Evolutionary conservation across 2,329 filamentous ascomycete genomes (phyloP).

Genomic region (Lasiodiplodia sp.): DNA sequence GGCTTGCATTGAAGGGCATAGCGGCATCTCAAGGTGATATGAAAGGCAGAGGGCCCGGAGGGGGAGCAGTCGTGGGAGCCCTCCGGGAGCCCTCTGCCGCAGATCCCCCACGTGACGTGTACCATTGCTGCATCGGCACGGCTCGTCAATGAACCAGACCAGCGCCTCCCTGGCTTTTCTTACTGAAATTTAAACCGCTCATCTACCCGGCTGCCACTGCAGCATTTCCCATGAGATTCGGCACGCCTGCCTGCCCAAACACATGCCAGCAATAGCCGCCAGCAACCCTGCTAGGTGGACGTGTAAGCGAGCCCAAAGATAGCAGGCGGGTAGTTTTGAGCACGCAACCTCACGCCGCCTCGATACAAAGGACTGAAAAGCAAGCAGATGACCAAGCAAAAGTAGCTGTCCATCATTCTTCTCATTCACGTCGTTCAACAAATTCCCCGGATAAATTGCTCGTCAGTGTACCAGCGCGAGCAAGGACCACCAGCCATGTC

Average conservation of each 20-base stretch:
- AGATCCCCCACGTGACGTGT: constrained; percentile 29
- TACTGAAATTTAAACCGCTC: background rate
- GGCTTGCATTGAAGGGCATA: constrained; percentile 27
- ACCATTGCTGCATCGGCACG: constrained; percentile 5
- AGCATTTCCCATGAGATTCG: constrained; percentile 12
- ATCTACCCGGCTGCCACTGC: constrained; percentile 10
- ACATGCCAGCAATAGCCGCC: constrained; percentile 20
- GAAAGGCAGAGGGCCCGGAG: constrained; percentile 26
- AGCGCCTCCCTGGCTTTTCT: background rate
- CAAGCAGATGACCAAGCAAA: background rate
- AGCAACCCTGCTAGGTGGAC: constrained; percentile 24
- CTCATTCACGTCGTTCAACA: background rate
- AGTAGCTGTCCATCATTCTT: background rate
- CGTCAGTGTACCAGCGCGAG: constrained; percentile 1
- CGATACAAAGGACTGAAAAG: background rate
- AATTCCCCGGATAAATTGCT: constrained; percentile 17
- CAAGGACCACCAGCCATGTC: constrained; percentile 16
- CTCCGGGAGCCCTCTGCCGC: constrained; percentile 20
- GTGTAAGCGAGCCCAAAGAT: constrained; percentile 26
- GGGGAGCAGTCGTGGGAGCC: constrained; percentile 28
- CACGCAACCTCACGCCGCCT: constrained; percentile 1
- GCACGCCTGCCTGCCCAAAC: background rate
- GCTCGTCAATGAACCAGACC: constrained; percentile 16
- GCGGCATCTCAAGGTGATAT: constrained; percentile 29
- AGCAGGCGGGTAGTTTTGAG: constrained; percentile 10